phyloP scores from a whole-genome alignment of 805 yeast species.

The Pichia ethanolica region DNA sequence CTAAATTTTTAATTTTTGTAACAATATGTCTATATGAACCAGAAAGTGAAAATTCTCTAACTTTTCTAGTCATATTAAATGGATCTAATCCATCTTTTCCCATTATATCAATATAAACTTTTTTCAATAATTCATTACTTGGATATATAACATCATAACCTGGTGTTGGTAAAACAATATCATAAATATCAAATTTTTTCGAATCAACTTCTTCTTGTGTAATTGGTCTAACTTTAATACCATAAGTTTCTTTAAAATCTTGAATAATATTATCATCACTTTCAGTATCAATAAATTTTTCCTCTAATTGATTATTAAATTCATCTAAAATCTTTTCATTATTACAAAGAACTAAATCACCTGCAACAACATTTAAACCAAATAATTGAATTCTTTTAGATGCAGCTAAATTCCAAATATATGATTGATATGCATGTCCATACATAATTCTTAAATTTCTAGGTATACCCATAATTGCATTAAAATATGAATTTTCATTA shows the following conservation, averaged over 20 bases:
- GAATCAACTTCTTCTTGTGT: constrained; percentile 63
- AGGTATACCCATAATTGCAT: constrained; percentile 83
- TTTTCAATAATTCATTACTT: constrained; percentile 47
- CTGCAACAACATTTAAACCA: constrained; percentile 66
- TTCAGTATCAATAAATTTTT: constrained; percentile 10
- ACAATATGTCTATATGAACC: constrained; percentile 81
- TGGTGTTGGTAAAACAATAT: constrained; percentile 92
- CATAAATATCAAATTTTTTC: constrained; percentile 60
- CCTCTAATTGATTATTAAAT: constrained; percentile 7
- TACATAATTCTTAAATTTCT: constrained; percentile 90
- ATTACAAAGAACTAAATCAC: constrained; percentile 64
- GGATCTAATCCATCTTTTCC: constrained; percentile 77
- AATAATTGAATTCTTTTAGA: constrained; percentile 64
- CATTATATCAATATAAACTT: constrained; percentile 69
- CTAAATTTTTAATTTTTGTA: constrained; percentile 55
- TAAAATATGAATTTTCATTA: constrained; percentile 52
- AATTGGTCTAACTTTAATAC: constrained; percentile 62
- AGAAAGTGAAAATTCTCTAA: constrained; percentile 82
- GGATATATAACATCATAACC: constrained; percentile 93
- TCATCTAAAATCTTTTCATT: constrained; percentile 19
- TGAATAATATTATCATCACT: constrained; percentile 57
- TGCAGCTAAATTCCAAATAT: constrained; percentile 85
- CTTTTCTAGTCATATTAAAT: constrained; percentile 71
- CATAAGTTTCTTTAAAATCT: constrained; percentile 53
- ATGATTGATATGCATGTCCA: constrained; percentile 96